Evolutionary conservation across 306 rosid genomes (phyloP).

Genomic region (Lathyrus tuberosus): DNA sequence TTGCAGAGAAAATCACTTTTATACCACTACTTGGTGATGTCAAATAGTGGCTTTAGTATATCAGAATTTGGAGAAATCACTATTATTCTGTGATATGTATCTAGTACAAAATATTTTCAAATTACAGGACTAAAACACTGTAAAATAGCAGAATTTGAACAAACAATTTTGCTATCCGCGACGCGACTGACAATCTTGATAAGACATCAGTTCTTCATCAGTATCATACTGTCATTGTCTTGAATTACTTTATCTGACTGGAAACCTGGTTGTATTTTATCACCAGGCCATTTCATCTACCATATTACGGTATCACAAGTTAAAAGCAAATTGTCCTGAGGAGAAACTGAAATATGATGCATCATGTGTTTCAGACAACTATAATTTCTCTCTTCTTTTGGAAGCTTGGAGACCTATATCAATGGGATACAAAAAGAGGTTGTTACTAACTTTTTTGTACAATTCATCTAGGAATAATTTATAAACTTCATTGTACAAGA

Average conservation of each 20-base stretch:
- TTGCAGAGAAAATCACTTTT: slow-evolving; percentile 5
- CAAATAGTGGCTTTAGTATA: neutral
- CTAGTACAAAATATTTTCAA: neutral
- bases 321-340: slow-evolving; percentile 49
- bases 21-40: neutral
- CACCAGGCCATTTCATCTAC: slow-evolving; percentile 72
- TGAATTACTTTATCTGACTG: slow-evolving; percentile 26
- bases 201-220: slow-evolving; percentile 5
- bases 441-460: slow-evolving; percentile 29
- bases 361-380: slow-evolving; percentile 44
- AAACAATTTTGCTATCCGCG: neutral
- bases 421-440: slow-evolving; percentile 93
- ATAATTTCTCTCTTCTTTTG: slow-evolving; percentile 58
- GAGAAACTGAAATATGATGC: slow-evolving; percentile 42
- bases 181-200: neutral
- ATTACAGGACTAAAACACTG: neutral
- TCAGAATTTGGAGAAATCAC: neutral
- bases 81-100: neutral
- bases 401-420: slow-evolving; percentile 94
- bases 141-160: neutral
- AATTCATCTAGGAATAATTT: slow-evolving; percentile 8
- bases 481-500: slow-evolving; percentile 4
- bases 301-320: slow-evolving; percentile 63
- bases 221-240: neutral
- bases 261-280: slow-evolving; percentile 36